Conservation (phyloP, 192 early-diverging fungal genomes). For the Funneliformis geosporum region DNA sequence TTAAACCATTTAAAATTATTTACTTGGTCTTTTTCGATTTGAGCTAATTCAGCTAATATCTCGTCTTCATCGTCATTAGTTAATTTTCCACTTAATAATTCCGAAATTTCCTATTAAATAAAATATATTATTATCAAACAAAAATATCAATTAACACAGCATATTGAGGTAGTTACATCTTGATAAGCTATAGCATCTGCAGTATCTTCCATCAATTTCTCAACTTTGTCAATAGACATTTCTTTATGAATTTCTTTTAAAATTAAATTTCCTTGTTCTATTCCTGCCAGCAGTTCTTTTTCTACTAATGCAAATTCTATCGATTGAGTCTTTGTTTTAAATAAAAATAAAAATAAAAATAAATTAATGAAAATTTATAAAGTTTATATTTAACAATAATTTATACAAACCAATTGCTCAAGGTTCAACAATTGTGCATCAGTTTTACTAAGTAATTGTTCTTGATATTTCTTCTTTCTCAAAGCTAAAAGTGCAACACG, state of each 20-base stretch:
- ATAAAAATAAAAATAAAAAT: background rate
- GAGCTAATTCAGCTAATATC: slow-evolving; percentile 77
- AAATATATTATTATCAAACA: background rate
- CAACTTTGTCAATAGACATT: slow-evolving; percentile 87
- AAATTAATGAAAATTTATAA: background rate
- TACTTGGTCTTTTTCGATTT: slow-evolving; percentile 25
- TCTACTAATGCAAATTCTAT: slow-evolving; percentile 95
- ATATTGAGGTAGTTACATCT: slow-evolving; percentile 55
- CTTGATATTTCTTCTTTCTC: slow-evolving; percentile 96
- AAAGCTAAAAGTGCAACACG: slow-evolving; percentile 83
- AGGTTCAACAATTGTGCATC: slow-evolving; percentile 87
- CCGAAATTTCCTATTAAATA: slow-evolving; percentile 70
- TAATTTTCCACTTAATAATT: slow-evolving; percentile 73
- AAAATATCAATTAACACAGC: background rate
- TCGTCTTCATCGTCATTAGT: slow-evolving; percentile 86
- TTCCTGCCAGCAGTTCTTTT: slow-evolving; percentile 80
- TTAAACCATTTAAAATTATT: background rate
- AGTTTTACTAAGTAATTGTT: slow-evolving; percentile 80
- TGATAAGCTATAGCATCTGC: slow-evolving; percentile 96
- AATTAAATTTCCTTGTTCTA: slow-evolving; percentile 84
- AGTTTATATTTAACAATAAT: background rate
- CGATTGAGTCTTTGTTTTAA: slow-evolving; percentile 56
- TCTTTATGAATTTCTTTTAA: slow-evolving; percentile 84
- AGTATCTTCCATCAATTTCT: slow-evolving; percentile 94
- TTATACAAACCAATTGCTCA: slow-evolving; percentile 73